Conservation (phyloP, 305 asterid genomes). For the Ruellia speciosa region DNA sequence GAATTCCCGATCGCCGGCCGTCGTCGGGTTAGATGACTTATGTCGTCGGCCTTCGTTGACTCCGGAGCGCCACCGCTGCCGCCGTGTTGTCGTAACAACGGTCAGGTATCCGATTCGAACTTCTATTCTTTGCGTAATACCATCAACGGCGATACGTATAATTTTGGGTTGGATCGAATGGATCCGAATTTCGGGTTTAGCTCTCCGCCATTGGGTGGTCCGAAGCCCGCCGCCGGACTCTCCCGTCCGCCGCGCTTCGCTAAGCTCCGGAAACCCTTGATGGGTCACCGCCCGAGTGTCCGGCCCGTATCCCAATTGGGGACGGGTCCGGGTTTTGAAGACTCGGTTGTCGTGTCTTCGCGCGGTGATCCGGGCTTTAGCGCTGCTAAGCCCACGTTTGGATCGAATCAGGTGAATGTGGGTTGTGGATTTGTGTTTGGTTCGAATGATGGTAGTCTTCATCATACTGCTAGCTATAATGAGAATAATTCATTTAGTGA, state of each 20-base stretch:
- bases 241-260: conserved; percentile 47
- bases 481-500: conserved; percentile 20
- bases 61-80: background rate
- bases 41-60: conserved; percentile 36
- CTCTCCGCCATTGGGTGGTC: conserved; percentile 43
- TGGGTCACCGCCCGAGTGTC: conserved; percentile 39
- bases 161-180: conserved; percentile 32
- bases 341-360: conserved; percentile 20
- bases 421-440: conserved; percentile 39
- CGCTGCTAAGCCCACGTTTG: conserved; percentile 27
- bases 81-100: background rate
- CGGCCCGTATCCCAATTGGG: conserved; percentile 28
- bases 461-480: conserved; percentile 13
- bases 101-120: background rate
- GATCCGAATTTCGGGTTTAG: conserved; percentile 54
- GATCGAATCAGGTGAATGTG: conserved; percentile 28
- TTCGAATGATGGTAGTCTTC: conserved; percentile 23
- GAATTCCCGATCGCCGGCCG: background rate
- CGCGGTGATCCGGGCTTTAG: conserved; percentile 29
- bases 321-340: conserved; percentile 17
- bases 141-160: background rate
- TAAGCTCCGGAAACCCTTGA: conserved; percentile 49
- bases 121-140: background rate
- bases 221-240: conserved; percentile 38
- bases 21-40: conserved; percentile 42